Evolutionary conservation across 2,329 filamentous ascomycete species (phyloP).

Genomic region (Coniochaeta sp.): DNA sequence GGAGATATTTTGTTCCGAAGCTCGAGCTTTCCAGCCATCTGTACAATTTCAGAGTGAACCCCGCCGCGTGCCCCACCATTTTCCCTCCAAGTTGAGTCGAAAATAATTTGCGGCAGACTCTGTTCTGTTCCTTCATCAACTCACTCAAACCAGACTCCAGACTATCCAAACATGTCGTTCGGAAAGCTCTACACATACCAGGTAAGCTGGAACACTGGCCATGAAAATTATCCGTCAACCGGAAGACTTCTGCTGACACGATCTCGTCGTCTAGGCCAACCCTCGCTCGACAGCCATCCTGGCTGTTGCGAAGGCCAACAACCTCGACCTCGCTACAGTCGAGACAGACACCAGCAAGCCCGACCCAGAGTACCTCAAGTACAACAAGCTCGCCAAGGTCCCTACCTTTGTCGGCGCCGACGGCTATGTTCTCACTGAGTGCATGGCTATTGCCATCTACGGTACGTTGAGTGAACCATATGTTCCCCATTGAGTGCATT

Average conservation of each 20-base stretch:
- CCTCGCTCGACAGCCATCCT: conserved; percentile 81
- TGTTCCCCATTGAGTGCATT: conserved; percentile 5
- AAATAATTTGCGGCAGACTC: conserved; percentile 1
- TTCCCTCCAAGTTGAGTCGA: background rate
- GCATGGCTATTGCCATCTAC: conserved; percentile 94
- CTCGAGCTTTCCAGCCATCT: background rate
- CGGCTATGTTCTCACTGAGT: conserved; percentile 83
- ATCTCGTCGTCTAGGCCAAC: conserved; percentile 59
- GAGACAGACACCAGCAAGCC: conserved; percentile 59
- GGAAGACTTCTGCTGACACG: conserved; percentile 8
- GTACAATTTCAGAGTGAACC: background rate
- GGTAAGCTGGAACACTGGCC: conserved; percentile 41
- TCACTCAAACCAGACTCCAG: conserved; percentile 13
- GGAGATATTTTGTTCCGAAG: background rate
- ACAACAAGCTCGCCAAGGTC: conserved; percentile 84
- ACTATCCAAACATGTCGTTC: conserved; percentile 63
- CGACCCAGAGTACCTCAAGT: conserved; percentile 70
- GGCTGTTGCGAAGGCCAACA: conserved; percentile 95
- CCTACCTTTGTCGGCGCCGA: conserved; percentile 90
- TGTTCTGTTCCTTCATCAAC: conserved; percentile 3
- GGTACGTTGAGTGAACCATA: conserved; percentile 54
- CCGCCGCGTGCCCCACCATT: conserved; percentile 2
- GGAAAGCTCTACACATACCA: conserved; percentile 90
- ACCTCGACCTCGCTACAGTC: conserved; percentile 82
- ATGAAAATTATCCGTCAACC: background rate